These are phyloP conservation scores for Kuraishia floccosa DNA, from an alignment of 805 yeast genomes.

Conservation along the genomic window DNA sequence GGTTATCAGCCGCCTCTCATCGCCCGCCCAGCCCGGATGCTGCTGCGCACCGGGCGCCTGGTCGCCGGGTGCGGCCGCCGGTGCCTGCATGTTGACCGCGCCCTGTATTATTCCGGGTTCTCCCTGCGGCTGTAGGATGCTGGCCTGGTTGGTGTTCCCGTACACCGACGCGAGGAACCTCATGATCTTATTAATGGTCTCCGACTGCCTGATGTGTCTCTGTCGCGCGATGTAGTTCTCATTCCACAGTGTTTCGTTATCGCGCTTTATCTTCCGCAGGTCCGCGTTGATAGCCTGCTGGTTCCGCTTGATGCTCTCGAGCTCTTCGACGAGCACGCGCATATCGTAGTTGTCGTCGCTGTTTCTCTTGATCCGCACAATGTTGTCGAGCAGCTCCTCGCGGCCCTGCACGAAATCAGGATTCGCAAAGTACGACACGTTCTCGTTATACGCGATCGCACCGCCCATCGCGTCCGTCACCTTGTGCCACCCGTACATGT, in stretches of 20 bases:
- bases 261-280: constrained; percentile 68
- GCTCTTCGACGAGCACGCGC: constrained; percentile 48
- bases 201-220: constrained; percentile 75
- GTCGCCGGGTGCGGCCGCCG: neutral
- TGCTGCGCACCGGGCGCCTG: neutral
- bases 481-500: constrained; percentile 99
- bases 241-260: constrained; percentile 86
- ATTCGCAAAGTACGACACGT: constrained; percentile 81
- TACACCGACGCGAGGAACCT: constrained; percentile 79
- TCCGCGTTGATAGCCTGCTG: constrained; percentile 81
- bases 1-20: neutral
- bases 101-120: constrained; percentile 5
- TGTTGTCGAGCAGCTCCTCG: constrained; percentile 78
- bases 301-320: constrained; percentile 65
- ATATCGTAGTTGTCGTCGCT: constrained; percentile 36
- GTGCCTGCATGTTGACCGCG: neutral
- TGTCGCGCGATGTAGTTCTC: constrained; percentile 79
- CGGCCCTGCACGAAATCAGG: constrained; percentile 67
- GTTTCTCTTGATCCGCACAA: constrained; percentile 53
- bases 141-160: constrained; percentile 54
- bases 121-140: too few species aligned
- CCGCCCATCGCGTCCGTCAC: constrained; percentile 87
- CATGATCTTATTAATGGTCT: constrained; percentile 77
- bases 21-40: neutral
- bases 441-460: constrained; percentile 55